These are phyloP conservation scores for Hanseniaspora lindneri DNA, from an alignment of 805 yeast genomes.

Conservation along the genomic window DNA sequence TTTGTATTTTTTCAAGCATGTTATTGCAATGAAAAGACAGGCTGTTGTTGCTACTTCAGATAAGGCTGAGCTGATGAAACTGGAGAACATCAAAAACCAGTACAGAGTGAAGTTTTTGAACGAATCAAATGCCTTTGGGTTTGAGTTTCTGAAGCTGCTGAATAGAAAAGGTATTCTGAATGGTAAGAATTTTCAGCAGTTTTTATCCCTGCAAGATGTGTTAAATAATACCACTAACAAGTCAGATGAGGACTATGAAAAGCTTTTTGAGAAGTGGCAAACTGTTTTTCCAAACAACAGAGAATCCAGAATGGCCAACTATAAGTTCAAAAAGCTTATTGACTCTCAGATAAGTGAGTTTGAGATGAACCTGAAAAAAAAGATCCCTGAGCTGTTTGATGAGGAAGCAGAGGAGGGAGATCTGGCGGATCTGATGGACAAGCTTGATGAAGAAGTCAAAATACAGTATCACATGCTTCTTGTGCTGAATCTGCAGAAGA, in stretches of 20 bases:
- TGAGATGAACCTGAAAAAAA: slow-evolving; percentile 32
- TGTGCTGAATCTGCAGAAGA: slow-evolving; percentile 3
- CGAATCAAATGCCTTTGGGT: slow-evolving; percentile 34
- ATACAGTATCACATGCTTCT: slow-evolving; percentile 38
- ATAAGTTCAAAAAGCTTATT: slow-evolving; percentile 40
- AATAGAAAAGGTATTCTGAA: slow-evolving; percentile 37
- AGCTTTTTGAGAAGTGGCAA: slow-evolving; percentile 20
- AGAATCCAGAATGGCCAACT: slow-evolving; percentile 60
- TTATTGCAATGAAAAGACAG: slow-evolving; percentile 7
- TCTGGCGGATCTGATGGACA: slow-evolving; percentile 17
- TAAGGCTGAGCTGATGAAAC: slow-evolving; percentile 5
- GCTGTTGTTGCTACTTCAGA: slow-evolving; percentile 9
- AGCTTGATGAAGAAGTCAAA: slow-evolving; percentile 49
- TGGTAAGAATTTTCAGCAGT: slow-evolving; percentile 16
- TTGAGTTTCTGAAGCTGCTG: slow-evolving; percentile 37
- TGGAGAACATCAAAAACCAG: slow-evolving; percentile 21
- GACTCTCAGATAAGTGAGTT: slow-evolving; percentile 27
- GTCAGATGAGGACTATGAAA: background rate
- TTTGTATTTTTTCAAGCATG: slow-evolving; percentile 5
- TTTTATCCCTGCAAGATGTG: slow-evolving; percentile 1
- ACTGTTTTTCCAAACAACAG: slow-evolving; percentile 30
- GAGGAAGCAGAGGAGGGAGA: slow-evolving; percentile 26
- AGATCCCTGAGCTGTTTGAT: slow-evolving; percentile 22
- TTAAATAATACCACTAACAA: background rate
- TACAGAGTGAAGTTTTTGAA: slow-evolving; percentile 31